These are phyloP conservation scores for Mycena indigotica DNA, from an alignment of 768 basidiomycete genomes.

Conservation along the genomic window DNA sequence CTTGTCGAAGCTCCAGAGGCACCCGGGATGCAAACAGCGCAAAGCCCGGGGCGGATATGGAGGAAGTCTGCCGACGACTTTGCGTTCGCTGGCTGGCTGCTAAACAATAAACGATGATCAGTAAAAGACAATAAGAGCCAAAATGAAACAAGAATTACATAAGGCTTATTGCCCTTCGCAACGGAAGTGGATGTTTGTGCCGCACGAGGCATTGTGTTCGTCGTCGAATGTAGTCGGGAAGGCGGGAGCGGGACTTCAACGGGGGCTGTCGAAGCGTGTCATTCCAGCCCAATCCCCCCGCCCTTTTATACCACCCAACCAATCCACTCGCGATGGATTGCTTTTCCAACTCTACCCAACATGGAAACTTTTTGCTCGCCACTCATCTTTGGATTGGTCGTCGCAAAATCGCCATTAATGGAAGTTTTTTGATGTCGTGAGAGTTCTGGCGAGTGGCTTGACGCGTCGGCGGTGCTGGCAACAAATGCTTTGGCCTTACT, in stretches of 20 bases:
- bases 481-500: too few species aligned
- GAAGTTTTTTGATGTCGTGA: neutral
- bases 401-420: neutral
- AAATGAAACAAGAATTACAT: neutral
- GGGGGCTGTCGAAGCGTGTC: neutral
- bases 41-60: neutral
- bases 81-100: neutral
- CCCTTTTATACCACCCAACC: neutral
- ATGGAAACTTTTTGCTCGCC: too few species aligned
- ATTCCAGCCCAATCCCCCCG: neutral
- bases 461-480: too few species aligned
- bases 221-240: neutral
- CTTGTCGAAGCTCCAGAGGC: neutral
- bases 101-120: neutral
- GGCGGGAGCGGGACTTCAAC: neutral
- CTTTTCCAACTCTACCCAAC: neutral
- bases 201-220: neutral
- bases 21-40: neutral
- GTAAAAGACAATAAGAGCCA: neutral
- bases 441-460: neutral
- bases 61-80: too few species aligned
- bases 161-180: neutral
- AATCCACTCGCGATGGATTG: neutral
- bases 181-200: neutral
- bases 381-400: too few species aligned